Conservation (phyloP, 371 early-diverging fungal species). For the Cokeromyces recurvatus region DNA sequence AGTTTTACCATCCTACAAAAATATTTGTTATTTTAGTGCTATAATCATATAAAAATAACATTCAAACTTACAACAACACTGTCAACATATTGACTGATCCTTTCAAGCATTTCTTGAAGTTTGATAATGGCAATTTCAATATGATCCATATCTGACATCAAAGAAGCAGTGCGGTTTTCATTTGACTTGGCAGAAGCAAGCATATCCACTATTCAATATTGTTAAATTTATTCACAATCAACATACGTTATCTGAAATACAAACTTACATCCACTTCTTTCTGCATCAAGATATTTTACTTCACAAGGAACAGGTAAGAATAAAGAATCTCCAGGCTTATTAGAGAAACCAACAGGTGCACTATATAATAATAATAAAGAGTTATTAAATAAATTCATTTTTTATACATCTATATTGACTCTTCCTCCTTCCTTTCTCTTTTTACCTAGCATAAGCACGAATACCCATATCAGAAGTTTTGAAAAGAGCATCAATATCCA, state of each 20-base stretch:
- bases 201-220: slow-evolving; percentile 59
- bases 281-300: slow-evolving; percentile 84
- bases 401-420: neutral
- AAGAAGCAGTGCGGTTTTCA: slow-evolving; percentile 51
- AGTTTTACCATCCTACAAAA: slow-evolving; percentile 47
- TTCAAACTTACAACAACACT: slow-evolving; percentile 64
- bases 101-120: slow-evolving; percentile 81
- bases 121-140: slow-evolving; percentile 75
- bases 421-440: neutral
- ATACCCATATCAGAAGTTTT: slow-evolving; percentile 69
- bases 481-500: slow-evolving; percentile 74
- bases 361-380: no score
- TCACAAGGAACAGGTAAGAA: slow-evolving; percentile 87
- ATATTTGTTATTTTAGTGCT: neutral
- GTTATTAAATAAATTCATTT: no score
- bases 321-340: slow-evolving; percentile 69
- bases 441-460: slow-evolving; percentile 70
- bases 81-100: slow-evolving; percentile 81
- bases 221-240: neutral
- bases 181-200: slow-evolving; percentile 67
- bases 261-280: slow-evolving; percentile 77
- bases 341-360: slow-evolving; percentile 68
- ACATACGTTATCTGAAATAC: neutral
- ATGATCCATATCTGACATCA: slow-evolving; percentile 87
- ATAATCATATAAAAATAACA: no score